phyloP scores from a whole-genome alignment of 2,329 filamentous ascomycete species.

The Knufia petricola region DNA sequence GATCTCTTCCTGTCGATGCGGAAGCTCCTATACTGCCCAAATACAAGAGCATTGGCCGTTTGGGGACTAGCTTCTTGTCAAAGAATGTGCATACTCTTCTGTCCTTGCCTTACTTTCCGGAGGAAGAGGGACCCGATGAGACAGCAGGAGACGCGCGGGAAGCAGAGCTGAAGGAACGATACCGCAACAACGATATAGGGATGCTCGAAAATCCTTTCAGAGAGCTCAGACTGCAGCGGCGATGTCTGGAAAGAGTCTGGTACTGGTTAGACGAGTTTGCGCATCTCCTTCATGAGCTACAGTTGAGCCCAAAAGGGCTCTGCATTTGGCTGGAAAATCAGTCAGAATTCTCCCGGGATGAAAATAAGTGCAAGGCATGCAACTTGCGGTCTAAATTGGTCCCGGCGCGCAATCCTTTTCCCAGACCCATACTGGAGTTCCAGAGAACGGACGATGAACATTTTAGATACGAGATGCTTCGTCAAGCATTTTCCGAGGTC shows the following conservation, averaged over 20 bases:
- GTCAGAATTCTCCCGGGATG: not conserved
- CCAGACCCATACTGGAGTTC: not conserved
- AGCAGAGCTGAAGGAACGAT: slow-evolving; percentile 14
- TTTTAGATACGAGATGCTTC: slow-evolving; percentile 10
- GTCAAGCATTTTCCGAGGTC: slow-evolving; percentile 14
- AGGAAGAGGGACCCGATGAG: slow-evolving; percentile 18
- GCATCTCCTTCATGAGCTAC: not conserved
- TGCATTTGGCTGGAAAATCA: not conserved
- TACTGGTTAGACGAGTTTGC: slow-evolving; percentile 2
- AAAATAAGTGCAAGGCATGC: slow-evolving; percentile 1
- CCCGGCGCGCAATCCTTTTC: no score
- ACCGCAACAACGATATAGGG: slow-evolving; percentile 4
- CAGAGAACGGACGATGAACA: not conserved
- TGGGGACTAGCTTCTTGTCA: slow-evolving; percentile 18
- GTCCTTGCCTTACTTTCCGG: slow-evolving; percentile 18
- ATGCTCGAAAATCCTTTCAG: not conserved
- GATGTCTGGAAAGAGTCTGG: slow-evolving; percentile 4
- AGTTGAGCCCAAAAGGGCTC: not conserved
- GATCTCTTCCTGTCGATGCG: not conserved
- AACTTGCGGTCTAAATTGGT: not conserved
- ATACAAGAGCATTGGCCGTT: slow-evolving; percentile 19
- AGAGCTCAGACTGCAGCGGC: not conserved
- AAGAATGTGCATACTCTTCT: slow-evolving; percentile 17
- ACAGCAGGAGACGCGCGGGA: slow-evolving; percentile 4
- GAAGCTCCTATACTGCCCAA: slow-evolving; percentile 12